Conservation (phyloP, 208 protist genomes). For the Leishmania gerbilli region DNA sequence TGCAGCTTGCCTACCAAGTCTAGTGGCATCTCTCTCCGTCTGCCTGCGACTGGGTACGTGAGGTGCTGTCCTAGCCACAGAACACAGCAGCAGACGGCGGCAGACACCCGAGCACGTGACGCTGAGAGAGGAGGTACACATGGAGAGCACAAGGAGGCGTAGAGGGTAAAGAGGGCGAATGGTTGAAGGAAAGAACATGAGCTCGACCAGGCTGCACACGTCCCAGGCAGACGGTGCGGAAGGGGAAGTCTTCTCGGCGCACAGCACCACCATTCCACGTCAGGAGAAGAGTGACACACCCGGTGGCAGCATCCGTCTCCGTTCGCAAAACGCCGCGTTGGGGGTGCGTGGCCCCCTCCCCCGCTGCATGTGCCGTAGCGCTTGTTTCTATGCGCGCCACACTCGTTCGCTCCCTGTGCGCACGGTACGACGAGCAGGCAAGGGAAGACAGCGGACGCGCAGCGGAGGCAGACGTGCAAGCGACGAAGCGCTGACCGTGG, state of each 20-base stretch:
- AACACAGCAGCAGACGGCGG: neutral
- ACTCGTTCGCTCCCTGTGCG: neutral
- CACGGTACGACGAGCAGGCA: neutral
- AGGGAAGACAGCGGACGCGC: neutral
- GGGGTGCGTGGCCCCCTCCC: neutral
- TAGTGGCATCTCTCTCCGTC: constrained; percentile 47
- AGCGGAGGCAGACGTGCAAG: neutral
- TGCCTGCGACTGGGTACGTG: neutral
- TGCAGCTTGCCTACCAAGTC: constrained; percentile 87
- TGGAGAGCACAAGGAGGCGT: neutral
- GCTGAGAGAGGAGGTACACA: neutral
- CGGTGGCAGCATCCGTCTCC: neutral
- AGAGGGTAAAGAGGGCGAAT: neutral
- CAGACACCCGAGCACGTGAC: neutral
- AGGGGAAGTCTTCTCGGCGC: neutral
- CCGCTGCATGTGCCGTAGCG: neutral
- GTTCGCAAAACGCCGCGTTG: neutral
- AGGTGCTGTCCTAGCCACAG: too few relatives aligned
- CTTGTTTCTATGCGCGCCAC: neutral
- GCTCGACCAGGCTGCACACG: neutral
- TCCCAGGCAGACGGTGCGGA: neutral
- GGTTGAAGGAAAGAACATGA: neutral
- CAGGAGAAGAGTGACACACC: neutral
- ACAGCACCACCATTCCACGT: neutral
- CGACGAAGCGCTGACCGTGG: neutral